Base-by-base conservation (phyloP, 2,329 filamentous ascomycete species). In the Beauveria brongniartii region DNA sequence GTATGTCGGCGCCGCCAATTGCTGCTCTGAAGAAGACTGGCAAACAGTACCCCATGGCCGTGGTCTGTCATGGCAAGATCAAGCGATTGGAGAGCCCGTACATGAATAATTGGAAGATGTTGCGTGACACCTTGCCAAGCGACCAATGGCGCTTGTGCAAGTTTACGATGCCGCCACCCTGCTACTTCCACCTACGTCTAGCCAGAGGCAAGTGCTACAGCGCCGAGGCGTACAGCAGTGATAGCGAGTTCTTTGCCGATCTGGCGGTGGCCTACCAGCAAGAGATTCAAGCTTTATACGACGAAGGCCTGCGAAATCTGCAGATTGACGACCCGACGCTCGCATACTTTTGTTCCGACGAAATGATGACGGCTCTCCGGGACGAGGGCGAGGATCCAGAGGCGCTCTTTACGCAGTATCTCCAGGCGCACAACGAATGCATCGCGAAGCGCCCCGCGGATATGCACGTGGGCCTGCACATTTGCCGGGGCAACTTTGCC, bases 391-490 rank as follows among this genome's bases (percentile, higher is more conserved):
- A 80, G 48, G 78, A 84, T 20, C 79, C 86, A 14, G 85, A 89
- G 43, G 81, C 83, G 63, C 81, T 90, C 64, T 81, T 91, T 55
- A 83, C 88, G 66, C 79, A 82, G 37, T 91, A 91, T 70, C 82
- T 91, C 71, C 81, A 83, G 70, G 82, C 88, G 66, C 90, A 91
- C 78, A 91, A 91, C 69, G 85, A 88, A 70, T 86, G 83, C 70
- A 80, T 90, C 66, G 74, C 77, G 30, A 77, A 79, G 64, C 78
- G 84, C 0, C 86, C 87, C 0, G 73, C 76, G 6, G 87, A 88
- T 65, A 81, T 91, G 72, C 86, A 90, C 67, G 76, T 90, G 3
- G 88, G 88, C 18, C 81, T 91, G 12, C 89, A 91, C 71, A 76
- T 91, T 62, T 76, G 74, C 69, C 66, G 74, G 67, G 79, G 79